phyloP scores from a whole-genome alignment of 2,329 filamentous ascomycete species.

The Trichoderma pleuroti region DNA sequence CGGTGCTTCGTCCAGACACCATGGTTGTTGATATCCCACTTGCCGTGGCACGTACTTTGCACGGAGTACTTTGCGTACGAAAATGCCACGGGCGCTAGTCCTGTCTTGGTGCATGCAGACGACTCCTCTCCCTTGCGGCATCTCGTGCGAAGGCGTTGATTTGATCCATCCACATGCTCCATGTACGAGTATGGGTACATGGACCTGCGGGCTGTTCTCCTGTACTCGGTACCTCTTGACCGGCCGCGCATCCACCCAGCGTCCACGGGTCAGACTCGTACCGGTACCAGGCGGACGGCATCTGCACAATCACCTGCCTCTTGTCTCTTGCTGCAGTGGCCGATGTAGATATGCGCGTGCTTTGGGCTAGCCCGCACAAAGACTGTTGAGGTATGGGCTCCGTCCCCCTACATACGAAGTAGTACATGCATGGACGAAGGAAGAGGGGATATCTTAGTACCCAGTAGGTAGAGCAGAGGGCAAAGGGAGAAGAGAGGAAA shows the following conservation, averaged over 20 bases:
- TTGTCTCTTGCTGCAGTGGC: not conserved
- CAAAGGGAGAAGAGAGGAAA: not conserved
- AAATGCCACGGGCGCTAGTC: conserved; percentile 12
- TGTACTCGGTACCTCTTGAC: not conserved
- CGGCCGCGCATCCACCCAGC: not conserved
- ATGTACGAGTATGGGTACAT: not conserved
- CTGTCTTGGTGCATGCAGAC: not conserved
- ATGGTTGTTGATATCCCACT: not conserved
- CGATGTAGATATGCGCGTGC: conserved; percentile 14
- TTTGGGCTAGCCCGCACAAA: not conserved
- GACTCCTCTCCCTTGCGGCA: not conserved
- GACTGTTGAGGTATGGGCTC: not conserved
- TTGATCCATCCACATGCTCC: not conserved
- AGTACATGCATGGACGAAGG: not conserved
- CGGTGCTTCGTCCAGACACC: not conserved
- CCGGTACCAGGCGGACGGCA: not conserved
- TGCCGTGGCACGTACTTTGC: not conserved
- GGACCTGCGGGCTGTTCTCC: not conserved
- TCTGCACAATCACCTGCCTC: not conserved
- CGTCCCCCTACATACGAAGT: not conserved
- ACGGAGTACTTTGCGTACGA: not conserved
- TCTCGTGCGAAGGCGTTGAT: not conserved
- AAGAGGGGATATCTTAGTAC: too few relatives aligned
- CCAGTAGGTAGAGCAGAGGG: not conserved
- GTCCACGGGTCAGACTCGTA: not conserved